Evolutionary conservation across 1,284 basidiomycete species (phyloP).

Genomic region (Ustilago nuda): DNA sequence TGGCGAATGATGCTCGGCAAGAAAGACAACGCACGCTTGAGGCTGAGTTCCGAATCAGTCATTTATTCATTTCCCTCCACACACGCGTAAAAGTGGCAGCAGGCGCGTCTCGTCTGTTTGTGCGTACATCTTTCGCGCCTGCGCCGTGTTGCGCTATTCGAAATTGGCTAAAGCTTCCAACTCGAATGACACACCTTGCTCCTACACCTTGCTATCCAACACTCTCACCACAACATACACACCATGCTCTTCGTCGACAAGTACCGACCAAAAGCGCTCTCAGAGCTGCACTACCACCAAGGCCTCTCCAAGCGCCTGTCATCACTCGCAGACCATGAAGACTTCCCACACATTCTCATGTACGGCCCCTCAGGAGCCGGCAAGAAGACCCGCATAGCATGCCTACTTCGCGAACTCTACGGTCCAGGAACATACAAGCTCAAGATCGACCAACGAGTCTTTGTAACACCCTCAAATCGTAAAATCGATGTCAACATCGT

Average conservation of each 20-base stretch:
- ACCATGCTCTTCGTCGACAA: slow-evolving; percentile 71
- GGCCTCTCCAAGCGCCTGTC: slow-evolving; percentile 83
- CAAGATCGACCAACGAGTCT: slow-evolving; percentile 97
- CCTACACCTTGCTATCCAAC: not conserved
- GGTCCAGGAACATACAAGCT: slow-evolving; percentile 95
- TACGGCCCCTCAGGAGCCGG: slow-evolving; percentile 97
- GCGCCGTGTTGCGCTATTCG: not conserved
- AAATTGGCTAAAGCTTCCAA: slow-evolving; percentile 3
- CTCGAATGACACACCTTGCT: slow-evolving; percentile 2
- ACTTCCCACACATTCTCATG: slow-evolving; percentile 98
- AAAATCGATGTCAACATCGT: slow-evolving; percentile 97
- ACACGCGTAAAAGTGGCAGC: slow-evolving; percentile 5
- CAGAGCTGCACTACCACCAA: slow-evolving; percentile 88
- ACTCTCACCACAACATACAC: not conserved
- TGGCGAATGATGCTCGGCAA: not conserved
- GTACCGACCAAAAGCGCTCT: slow-evolving; percentile 87
- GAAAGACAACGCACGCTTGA: not conserved
- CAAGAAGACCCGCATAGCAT: slow-evolving; percentile 93
- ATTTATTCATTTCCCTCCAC: not conserved
- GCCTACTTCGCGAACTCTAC: slow-evolving; percentile 86
- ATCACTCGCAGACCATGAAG: slow-evolving; percentile 75
- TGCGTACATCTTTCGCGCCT: slow-evolving; percentile 5
- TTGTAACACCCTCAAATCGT: slow-evolving; percentile 91
- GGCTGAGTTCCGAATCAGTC: slow-evolving; percentile 4
- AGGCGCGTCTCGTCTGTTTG: slow-evolving; percentile 1